Base-by-base conservation (phyloP, 495 filamentous ascomycete species). In the Talaromyces liani region DNA sequence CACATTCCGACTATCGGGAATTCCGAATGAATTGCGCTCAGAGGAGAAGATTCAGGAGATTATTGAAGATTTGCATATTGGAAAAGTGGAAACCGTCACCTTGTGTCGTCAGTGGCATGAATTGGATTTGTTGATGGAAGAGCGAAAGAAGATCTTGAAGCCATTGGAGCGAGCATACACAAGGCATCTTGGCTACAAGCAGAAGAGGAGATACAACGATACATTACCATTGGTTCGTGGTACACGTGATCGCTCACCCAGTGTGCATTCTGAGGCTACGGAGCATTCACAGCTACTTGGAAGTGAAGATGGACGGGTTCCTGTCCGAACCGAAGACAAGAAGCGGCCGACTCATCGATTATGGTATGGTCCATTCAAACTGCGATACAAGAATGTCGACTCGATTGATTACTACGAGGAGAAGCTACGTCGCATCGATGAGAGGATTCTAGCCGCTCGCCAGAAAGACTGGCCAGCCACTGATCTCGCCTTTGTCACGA, bases 331-430 rank as follows among this genome's bases (percentile, higher is more conserved):
- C 14, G 80, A 80, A 67, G 66, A 64, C 2, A 72, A 73, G 10
- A 74, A 72, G 27, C 83, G 94, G 20, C 95, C 94, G 1, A 87
- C 80, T 58, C 79, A 84, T 36, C 85, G 87, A 8, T 73, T 97
- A 29, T 89, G 93, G 81, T 92, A 91, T 65, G 93, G 94, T 4
- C 85, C 87, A 34, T 81, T 93, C 57, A 87, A 85, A 33, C 70
- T 97, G 18, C 86, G 85, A 58, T 89, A 80, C 67, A 85, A 83
- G 58, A 88, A 81, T 62, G 84, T 92, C 22, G 95, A 99, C 72
- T 92, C 92, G 7, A 92, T 99, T 67, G 89, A 97, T 72, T 92
- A 97, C 71, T 97, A 89, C 70, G 88, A 93, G 66, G 91, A 95
- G 69, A 88, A 88, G 68, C 80, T 98, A n/a, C 87, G 88, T 16